Base-by-base conservation (phyloP, 805 yeast genomes). In the Candida dendrica region DNA sequence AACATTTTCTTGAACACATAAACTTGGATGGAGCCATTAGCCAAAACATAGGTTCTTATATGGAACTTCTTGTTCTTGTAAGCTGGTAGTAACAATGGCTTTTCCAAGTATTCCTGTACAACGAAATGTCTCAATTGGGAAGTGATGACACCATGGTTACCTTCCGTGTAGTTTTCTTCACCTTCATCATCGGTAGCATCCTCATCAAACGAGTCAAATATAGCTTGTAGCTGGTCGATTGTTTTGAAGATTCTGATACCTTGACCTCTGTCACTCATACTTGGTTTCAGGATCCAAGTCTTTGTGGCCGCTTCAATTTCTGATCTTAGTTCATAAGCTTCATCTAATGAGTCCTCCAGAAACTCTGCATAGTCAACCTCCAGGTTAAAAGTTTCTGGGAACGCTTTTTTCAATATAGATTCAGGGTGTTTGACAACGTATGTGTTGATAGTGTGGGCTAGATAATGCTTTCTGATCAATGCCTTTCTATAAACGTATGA, bases 311-410 rank as follows among this genome's bases (percentile, higher is more conserved):
- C 59, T 45, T 81, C 82, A 29, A 93, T 65, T 50, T 84, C 96
- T 40, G 82, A 83, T 44, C 95, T 66, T 39, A 93, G 68, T 56
- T 91, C 98, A 67, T 84, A 90, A 32, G 85, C 81, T 53, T 93
- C 98, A 60, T 91, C 98, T 37, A 93, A 68, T 0, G 96, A 75
- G 58, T 93, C 98, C 53, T 93, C 98, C 39, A 93, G 66, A 53
- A 93, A 93, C 60, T 93, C 98, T 1, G 98, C 97, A 62, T 87
- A 93, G 54, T 91, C 98, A 18, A 93, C 76, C 56, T 93, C 98
- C 27, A 93, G 66, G 42, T 81, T 81, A 61, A 70, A 88, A 3
- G 90, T 73, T 41, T 78, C 85, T 1, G 97, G 91, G 46, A 78
- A 80, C 2, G 93, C 78, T 1, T 47, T 52, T 2, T 59, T 64